Evolutionary conservation across 2,329 filamentous ascomycete species (phyloP), one percentile per base, ranked within the genome.

Genomic region (Colletotrichum sp.): DNA sequence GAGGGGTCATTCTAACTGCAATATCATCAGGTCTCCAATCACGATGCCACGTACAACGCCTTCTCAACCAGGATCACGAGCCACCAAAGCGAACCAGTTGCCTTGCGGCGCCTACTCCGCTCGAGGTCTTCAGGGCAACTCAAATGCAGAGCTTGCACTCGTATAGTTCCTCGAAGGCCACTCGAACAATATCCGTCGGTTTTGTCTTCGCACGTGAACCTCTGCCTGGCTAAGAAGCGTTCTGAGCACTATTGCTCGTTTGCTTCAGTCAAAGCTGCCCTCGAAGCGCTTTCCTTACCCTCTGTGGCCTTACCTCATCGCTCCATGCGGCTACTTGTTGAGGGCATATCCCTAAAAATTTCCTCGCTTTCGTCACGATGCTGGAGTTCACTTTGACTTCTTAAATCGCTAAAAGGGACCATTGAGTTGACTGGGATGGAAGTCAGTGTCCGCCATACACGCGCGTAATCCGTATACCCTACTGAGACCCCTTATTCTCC

Each of bases 281-380:
- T 44, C 18, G 18, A n/a, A 5, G 36, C 36, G 36, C 8, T 39
- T 18, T 39, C 15, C 36, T 44, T 18, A 18, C 39, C 39, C 39
- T n/a, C 18, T n/a, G 2, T 3, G 1, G 18, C 2, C 1, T 22
- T 3, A n/a, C 18, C 18, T 48, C 44, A 22, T 48, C 18, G 0
- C 44, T 48, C 5, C 18, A 2, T 22, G 18, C 18, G 18, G 44
- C 44, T 10, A 12, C 44, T 48, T 22, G 18, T 48, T 4, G 39
- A 48, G 39, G 39, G 39, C 18, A 5, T 6, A n/a, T n/a, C n/a
- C 8, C 10, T n/a, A 6, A 7, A 0, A 18, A 22, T 9, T 1
- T 48, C 18, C 10, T 48, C 10, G 9, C 22, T 22, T 12, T 22
- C 44, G 18, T 44, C 18, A 48, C 18, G 44, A 13, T 1, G 44